These are phyloP conservation scores for Chrysosporium keratinophilum DNA, from an alignment of 2,329 filamentous ascomycete species.

Conservation along the genomic window DNA sequence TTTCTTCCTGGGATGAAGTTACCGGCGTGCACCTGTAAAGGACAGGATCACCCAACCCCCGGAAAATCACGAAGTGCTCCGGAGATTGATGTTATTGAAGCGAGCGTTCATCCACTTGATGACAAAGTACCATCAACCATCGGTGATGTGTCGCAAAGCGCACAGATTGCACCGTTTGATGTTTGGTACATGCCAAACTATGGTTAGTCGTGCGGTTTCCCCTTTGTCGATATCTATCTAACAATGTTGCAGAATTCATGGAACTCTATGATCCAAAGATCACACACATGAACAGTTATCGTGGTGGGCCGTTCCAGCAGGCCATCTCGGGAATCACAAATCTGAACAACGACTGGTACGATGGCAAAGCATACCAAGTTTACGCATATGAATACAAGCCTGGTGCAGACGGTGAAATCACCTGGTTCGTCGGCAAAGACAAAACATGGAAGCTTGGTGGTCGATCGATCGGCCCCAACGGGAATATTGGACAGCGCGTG, in stretches of 20 bases:
- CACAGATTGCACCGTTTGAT: conserved; percentile 60
- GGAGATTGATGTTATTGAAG: conserved; percentile 63
- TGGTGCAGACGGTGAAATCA: conserved; percentile 50
- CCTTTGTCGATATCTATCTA: background rate
- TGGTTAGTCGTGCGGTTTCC: conserved; percentile 24
- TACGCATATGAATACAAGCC: conserved; percentile 56
- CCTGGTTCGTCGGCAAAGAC: conserved; percentile 58
- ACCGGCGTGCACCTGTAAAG: conserved; percentile 56
- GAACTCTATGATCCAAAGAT: conserved; percentile 53
- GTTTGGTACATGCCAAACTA: conserved; percentile 58
- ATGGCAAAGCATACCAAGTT: conserved; percentile 52
- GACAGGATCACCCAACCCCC: conserved; percentile 54
- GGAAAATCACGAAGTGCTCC: conserved; percentile 57
- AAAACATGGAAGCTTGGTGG: conserved; percentile 55
- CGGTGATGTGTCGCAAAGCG: conserved; percentile 55
- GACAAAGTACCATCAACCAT: conserved; percentile 41
- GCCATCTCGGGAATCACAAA: conserved; percentile 52
- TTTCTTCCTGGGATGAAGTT: conserved; percentile 60
- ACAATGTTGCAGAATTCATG: conserved; percentile 42
- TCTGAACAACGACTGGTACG: conserved; percentile 57
- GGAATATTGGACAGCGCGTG: conserved; percentile 56
- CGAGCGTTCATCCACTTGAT: conserved; percentile 47
- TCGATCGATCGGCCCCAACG: conserved; percentile 54
- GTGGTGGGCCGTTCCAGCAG: conserved; percentile 53
- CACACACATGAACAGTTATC: conserved; percentile 50